phyloP scores from a whole-genome alignment of 306 rosid species.

The Prunus padus region DNA sequence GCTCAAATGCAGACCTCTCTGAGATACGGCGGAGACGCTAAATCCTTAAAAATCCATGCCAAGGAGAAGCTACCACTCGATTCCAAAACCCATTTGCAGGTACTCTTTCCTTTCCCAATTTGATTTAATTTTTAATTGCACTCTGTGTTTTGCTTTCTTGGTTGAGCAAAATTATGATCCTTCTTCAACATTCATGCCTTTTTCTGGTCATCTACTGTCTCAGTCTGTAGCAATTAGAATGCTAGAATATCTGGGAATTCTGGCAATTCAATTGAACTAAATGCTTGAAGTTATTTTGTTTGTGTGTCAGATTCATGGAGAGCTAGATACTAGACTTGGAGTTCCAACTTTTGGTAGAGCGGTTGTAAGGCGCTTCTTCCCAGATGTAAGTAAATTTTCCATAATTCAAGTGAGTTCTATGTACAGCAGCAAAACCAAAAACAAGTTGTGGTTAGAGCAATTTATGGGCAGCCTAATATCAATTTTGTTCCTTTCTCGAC shows the following conservation, averaged over 20 bases:
- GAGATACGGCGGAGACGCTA: constrained; percentile 64
- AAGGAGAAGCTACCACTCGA: constrained; percentile 64
- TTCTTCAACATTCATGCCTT: neutral
- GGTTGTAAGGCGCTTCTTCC: constrained; percentile 54
- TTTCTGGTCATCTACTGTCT: neutral
- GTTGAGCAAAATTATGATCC: neutral
- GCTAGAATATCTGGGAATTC: neutral
- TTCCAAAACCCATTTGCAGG: constrained; percentile 75
- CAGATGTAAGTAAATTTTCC: constrained; percentile 48
- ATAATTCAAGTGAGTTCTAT: neutral
- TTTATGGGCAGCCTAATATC: neutral
- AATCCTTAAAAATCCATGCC: constrained; percentile 65
- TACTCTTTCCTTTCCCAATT: neutral
- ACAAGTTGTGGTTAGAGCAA: neutral
- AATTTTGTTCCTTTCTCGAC: neutral
- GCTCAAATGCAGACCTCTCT: constrained; percentile 79
- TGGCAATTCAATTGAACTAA: neutral
- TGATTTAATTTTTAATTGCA: neutral
- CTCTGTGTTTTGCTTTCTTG: neutral
- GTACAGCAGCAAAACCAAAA: neutral
- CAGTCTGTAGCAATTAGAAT: neutral
- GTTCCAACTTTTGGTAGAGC: constrained; percentile 52
- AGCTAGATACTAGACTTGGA: constrained; percentile 72
- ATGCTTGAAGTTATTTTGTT: neutral
- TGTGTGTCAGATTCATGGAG: constrained; percentile 64